A percentile compares a stretch with the other conserved stretches of the same genome.
These are phyloP conservation scores for Ceratobasidium sp. DNA, from an alignment of 1,284 basidiomycete genomes.

Conservation along the genomic window DNA sequence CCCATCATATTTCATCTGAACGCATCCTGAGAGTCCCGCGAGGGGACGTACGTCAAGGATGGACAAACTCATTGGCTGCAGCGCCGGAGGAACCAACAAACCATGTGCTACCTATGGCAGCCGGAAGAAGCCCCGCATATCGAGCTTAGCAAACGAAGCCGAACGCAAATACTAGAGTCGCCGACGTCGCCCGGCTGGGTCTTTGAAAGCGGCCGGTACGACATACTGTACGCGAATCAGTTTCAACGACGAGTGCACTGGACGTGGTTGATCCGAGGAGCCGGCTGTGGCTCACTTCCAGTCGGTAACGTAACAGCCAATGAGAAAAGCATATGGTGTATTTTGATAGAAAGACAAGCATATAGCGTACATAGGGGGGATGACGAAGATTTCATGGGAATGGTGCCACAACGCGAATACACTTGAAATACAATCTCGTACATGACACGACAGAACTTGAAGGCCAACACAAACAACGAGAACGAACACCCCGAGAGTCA, in stretches of 20 bases:
- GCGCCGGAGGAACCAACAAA: neutral
- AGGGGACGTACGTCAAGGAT: neutral
- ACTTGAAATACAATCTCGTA: slow-evolving; percentile 14
- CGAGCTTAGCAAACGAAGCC: neutral
- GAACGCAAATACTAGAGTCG: too few species aligned
- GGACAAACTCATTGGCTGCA: neutral
- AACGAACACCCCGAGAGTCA: slow-evolving; percentile 4
- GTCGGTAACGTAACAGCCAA: neutral
- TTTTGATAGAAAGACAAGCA: neutral
- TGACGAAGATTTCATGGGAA: neutral
- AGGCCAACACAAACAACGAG: neutral
- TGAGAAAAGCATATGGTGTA: neutral
- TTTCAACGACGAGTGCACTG: neutral
- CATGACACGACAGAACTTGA: neutral
- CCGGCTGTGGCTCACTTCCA: neutral
- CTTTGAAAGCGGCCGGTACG: too few species aligned
- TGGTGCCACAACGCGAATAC: neutral
- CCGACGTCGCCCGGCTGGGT: too few species aligned
- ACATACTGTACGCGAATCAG: too few species aligned
- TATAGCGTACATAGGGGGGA: neutral
- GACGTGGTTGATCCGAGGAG: neutral
- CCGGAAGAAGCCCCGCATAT: neutral
- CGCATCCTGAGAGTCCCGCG: neutral
- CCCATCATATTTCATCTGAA: slow-evolving; percentile 26
- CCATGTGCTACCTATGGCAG: neutral